Conservation (phyloP, 306 rosid species). For the Lathyrus aphaca region DNA sequence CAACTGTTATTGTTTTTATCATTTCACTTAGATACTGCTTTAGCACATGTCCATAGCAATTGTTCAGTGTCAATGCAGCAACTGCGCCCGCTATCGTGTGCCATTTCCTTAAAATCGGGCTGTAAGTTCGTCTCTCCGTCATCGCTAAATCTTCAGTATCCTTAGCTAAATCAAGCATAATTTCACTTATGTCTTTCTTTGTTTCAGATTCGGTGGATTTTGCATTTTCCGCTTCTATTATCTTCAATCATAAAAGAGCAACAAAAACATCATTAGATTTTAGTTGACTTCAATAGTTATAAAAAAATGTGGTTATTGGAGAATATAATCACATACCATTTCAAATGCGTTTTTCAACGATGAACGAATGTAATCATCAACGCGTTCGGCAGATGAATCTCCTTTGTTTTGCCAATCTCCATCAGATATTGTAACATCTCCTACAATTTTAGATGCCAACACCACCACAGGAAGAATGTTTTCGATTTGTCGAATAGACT, state of each 20-base stretch:
- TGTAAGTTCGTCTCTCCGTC: slow-evolving; percentile 70
- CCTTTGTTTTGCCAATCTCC: slow-evolving; percentile 45
- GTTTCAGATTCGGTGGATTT: slow-evolving; percentile 37
- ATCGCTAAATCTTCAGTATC: slow-evolving; percentile 72
- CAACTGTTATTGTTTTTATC: slow-evolving; percentile 46
- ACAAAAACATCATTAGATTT: neutral
- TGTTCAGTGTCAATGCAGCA: slow-evolving; percentile 75
- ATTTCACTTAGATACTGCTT: slow-evolving; percentile 63
- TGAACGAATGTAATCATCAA: slow-evolving; percentile 67
- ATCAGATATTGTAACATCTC: slow-evolving; percentile 51
- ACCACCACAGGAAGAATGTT: slow-evolving; percentile 79
- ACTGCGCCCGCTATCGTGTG: slow-evolving; percentile 67
- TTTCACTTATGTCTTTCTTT: slow-evolving; percentile 48
- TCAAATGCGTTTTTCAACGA: slow-evolving; percentile 62
- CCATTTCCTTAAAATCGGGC: slow-evolving; percentile 82
- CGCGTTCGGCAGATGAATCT: slow-evolving; percentile 55
- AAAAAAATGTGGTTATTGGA: no score
- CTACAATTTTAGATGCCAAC: slow-evolving; percentile 58
- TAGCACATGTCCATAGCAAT: slow-evolving; percentile 66
- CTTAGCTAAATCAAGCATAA: slow-evolving; percentile 62
- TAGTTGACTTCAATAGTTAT: no score
- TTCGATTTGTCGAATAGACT: slow-evolving; percentile 61
- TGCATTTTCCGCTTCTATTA: slow-evolving; percentile 48
- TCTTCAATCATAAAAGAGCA: slow-evolving; percentile 43
- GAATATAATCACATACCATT: slow-evolving; percentile 49